Percentiles rank a stretch among this genome's conserved stretches.
phyloP scores from a whole-genome alignment of 805 yeast species.

The Jamesozyma rosinii region DNA sequence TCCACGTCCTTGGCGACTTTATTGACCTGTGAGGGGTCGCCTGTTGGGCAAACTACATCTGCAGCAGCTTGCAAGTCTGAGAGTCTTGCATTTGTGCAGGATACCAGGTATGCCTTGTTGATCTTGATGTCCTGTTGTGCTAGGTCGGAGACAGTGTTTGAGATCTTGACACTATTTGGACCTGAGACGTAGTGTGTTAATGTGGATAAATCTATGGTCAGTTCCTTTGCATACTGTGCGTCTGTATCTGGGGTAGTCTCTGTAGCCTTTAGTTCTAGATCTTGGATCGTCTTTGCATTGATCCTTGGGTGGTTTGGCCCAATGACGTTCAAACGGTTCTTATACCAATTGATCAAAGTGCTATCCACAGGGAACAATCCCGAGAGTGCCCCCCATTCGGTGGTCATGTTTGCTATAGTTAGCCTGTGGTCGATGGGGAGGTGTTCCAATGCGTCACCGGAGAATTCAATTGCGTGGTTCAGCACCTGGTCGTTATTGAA shows the following conservation, averaged over 20 bases:
- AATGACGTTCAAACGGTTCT: conserved; percentile 40
- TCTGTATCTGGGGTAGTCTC: conserved; percentile 50
- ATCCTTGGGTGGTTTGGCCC: conserved; percentile 80
- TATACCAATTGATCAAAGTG: conserved; percentile 69
- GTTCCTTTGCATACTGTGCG: conserved; percentile 81
- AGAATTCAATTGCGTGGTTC: conserved; percentile 88
- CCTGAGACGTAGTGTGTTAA: conserved; percentile 88
- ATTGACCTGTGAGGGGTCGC: conserved; percentile 30
- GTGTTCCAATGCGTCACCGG: conserved; percentile 66
- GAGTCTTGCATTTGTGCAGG: conserved; percentile 92
- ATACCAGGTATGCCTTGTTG: conserved; percentile 93
- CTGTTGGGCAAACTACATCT: conserved; percentile 49
- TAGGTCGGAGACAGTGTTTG: conserved; percentile 67
- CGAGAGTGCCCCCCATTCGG: conserved; percentile 97
- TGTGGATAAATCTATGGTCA: conserved; percentile 69
- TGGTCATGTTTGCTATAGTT: conserved; percentile 94
- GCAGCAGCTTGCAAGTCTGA: conserved; percentile 95
- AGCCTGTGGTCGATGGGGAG: conserved; percentile 75
- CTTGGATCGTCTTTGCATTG: conserved; percentile 48
- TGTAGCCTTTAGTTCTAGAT: conserved; percentile 14
- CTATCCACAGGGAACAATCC: conserved; percentile 96
- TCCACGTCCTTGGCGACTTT: conserved; percentile 85
- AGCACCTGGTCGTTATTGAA: conserved; percentile 88
- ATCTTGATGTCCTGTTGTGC: conserved; percentile 65
- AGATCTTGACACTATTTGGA: conserved; percentile 92